Evolutionary conservation across 768 basidiomycete species (phyloP).

Genomic region (Polyporus arcularius): DNA sequence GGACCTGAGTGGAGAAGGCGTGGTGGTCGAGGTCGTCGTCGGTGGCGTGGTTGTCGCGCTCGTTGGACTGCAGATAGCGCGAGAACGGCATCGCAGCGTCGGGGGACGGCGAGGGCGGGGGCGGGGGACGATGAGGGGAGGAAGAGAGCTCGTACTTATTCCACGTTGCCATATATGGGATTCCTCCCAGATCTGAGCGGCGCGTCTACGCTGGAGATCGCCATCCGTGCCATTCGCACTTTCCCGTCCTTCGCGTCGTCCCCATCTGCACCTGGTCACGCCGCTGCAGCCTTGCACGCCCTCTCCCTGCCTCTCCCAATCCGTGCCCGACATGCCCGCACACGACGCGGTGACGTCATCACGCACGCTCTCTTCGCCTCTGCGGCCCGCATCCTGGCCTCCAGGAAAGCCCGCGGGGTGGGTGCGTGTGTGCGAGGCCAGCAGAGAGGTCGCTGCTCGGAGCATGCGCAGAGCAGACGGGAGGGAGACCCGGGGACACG

Average conservation of each 20-base stretch:
- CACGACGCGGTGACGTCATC: neutral
- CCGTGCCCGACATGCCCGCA: neutral
- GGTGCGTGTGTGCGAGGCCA: neutral
- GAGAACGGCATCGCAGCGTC: constrained; percentile 28
- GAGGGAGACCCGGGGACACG: neutral
- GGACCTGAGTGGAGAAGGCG: constrained; percentile 34
- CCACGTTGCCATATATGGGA: constrained; percentile 8
- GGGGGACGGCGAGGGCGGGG: constrained; percentile 1
- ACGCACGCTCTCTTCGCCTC: neutral
- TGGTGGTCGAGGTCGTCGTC: constrained; percentile 17
- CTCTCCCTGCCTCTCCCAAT: too few species aligned
- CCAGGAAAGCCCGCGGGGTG: too few species aligned
- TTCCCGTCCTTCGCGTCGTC: too few species aligned
- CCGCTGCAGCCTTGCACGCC: too few species aligned
- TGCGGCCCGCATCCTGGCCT: neutral
- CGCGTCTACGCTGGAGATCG: neutral
- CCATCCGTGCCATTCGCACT: constrained; percentile 14
- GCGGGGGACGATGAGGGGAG: constrained; percentile 1
- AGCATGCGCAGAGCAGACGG: neutral
- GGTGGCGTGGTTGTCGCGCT: neutral
- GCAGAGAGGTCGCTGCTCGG: neutral
- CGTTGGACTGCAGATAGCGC: constrained; percentile 23
- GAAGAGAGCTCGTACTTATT: too few species aligned
- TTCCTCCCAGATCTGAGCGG: too few species aligned
- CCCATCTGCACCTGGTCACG: too few species aligned